Evolutionary conservation across 305 asterid genomes (phyloP), one percentile per base, ranked within the genome.

Genomic region (Fraxinus xanthoxyloides): DNA sequence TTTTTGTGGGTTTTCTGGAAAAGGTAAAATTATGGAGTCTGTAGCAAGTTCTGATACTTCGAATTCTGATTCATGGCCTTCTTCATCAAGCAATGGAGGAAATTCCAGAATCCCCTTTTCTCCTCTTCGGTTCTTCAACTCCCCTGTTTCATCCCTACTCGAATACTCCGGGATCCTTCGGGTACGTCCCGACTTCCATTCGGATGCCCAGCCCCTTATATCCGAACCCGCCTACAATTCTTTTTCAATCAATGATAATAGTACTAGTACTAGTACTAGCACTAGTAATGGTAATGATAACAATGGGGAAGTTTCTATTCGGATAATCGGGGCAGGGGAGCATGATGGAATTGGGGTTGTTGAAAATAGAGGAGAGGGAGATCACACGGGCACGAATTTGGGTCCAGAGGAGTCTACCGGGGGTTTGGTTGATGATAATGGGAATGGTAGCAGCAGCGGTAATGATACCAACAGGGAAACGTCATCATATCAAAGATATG

Each of bases 221-320:
- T 35, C 80, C 63, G 89, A 78, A 77, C 77, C 84, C 75, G 17
- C 81, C 40, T 59, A 77, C 26, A 75, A 59, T 83, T 76, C 79
- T 12, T 82, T 51, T 31, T 30, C 86, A 26, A 54, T 77, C 34
- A 80, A 78, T 61, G 83, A 79, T 65, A 69, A 79, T 74, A 80
- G 74, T 32, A 0, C 72, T 72, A 85, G 61, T 13, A 0, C 72
- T 72, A 85, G 46, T 13, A 82, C 28, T 76, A 35, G 40, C 40
- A 35, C 7, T 7, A 69, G 82, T 76, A 81, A 34, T 19, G 78
- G 75, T 32, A 85, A 17, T 35, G 54, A 48, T 76, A 72, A 40
- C 23, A 76, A n/a, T 51, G 93, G 93, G 78, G 97, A 92, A 89
- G 93, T 92, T 82, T 85, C 94, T 80, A 92, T 91, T 85, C 86